phyloP scores from a whole-genome alignment of 176 grass and related monocot species.

The Lolium multiflorum region DNA sequence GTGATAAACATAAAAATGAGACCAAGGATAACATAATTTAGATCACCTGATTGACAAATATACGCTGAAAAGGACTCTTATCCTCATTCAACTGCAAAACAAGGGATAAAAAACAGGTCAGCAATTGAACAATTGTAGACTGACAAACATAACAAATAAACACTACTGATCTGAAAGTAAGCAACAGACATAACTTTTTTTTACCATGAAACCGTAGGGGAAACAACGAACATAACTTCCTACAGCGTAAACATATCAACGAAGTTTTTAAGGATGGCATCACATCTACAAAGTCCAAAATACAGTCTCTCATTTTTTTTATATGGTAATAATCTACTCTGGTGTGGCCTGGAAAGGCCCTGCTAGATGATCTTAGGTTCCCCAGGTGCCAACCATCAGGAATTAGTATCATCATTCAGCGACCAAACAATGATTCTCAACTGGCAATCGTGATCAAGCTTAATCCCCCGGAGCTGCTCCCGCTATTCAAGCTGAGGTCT shows the following conservation, averaged over 20 bases:
- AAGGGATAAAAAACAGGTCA: constrained; percentile 22
- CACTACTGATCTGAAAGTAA: constrained; percentile 15
- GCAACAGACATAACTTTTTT: neutral
- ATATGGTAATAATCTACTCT: constrained; percentile 12
- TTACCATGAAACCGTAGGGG: too few species aligned
- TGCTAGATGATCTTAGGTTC: neutral
- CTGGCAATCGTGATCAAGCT: neutral
- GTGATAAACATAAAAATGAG: constrained; percentile 12
- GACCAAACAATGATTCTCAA: neutral
- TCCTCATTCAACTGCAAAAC: constrained; percentile 92
- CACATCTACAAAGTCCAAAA: neutral
- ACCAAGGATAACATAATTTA: constrained; percentile 6
- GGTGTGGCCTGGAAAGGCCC: neutral
- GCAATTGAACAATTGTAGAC: constrained; percentile 4
- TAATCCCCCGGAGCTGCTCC: neutral
- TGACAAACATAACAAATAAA: constrained; percentile 5
- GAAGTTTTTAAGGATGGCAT: neutral
- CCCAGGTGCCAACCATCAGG: neutral
- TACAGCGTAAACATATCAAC: constrained; percentile 5
- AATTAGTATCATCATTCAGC: too few species aligned
- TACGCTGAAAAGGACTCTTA: constrained; percentile 98
- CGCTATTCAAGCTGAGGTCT: neutral
- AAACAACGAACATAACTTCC: neutral
- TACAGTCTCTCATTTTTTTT: neutral
- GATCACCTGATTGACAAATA: constrained; percentile 98